Evolutionary conservation across 345 rosid species (phyloP).

Genomic region (Corchorus capsularis): DNA sequence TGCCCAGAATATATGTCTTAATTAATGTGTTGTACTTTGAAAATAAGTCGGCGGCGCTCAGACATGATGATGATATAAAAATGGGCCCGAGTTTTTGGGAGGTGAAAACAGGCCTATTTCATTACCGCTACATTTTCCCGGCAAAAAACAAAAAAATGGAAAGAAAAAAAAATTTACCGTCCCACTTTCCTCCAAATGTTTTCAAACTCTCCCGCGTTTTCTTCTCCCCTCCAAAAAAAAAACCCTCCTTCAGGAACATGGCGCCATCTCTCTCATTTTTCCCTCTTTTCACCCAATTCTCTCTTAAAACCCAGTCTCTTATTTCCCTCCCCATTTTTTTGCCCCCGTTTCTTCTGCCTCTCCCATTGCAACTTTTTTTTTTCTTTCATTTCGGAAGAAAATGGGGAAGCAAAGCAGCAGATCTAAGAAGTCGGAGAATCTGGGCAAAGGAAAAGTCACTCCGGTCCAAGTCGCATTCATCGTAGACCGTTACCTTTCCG

Average conservation of each 20-base stretch:
- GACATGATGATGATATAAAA: no score
- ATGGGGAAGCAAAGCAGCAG: slow-evolving; percentile 65
- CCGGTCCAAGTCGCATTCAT: slow-evolving; percentile 80
- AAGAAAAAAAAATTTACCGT: neutral
- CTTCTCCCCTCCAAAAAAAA: slow-evolving; percentile 14
- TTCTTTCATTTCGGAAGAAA: neutral
- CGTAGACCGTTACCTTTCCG: slow-evolving; percentile 81
- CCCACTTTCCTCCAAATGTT: neutral
- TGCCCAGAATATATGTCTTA: no score
- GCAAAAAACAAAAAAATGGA: neutral
- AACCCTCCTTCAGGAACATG: neutral
- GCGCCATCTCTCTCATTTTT: slow-evolving; percentile 11
- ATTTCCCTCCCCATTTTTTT: neutral
- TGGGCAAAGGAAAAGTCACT: slow-evolving; percentile 71
- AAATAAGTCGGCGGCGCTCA: no score
- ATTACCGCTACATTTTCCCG: no score
- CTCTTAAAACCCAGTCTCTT: neutral
- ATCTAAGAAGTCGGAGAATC: slow-evolving; percentile 38
- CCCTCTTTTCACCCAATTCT: neutral
- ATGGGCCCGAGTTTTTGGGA: no score
- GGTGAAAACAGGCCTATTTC: no score
- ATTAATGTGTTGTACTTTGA: no score
- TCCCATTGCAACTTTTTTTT: neutral
- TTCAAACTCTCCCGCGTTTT: slow-evolving; percentile 31
- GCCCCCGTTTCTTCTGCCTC: slow-evolving; percentile 9